These are phyloP conservation scores for Marasmius oreades DNA, from an alignment of 1,284 basidiomycete genomes.

Conservation along the genomic window DNA sequence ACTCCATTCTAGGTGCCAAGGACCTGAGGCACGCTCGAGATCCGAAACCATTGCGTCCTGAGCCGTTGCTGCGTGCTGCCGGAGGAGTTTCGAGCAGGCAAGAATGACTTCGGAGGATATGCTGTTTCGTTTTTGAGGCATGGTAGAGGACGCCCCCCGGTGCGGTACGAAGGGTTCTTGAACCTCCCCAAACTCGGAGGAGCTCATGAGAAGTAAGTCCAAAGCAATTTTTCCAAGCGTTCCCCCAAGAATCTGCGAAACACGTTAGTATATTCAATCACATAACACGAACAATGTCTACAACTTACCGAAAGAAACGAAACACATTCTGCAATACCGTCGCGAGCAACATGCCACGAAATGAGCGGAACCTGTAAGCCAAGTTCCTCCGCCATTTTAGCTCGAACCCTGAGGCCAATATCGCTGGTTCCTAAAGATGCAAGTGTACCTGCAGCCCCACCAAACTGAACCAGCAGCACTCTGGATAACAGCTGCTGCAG, in stretches of 20 bases:
- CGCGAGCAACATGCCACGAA: not conserved
- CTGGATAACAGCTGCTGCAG: not conserved
- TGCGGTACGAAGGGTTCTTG: constrained; percentile 3
- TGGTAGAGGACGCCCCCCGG: not conserved
- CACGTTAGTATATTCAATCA: not conserved
- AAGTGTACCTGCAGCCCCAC: not conserved
- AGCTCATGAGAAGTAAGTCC: not conserved
- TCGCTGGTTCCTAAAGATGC: not conserved
- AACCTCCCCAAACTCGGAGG: constrained; percentile 1
- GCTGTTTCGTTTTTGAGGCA: constrained; percentile 1
- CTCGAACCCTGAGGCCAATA: not conserved
- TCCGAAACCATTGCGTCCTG: constrained; percentile 1
- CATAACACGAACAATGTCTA: too few species aligned
- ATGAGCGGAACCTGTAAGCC: not conserved
- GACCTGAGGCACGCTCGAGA: constrained; percentile 2
- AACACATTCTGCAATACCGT: constrained; percentile 1
- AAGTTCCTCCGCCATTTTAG: not conserved
- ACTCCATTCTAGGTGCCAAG: constrained; percentile 2
- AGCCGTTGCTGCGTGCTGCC: constrained; percentile 1
- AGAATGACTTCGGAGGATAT: constrained; percentile 4
- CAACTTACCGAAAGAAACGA: not conserved
- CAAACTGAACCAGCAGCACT: constrained; percentile 2
- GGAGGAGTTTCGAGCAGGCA: constrained; percentile 1
- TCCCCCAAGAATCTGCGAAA: not conserved
- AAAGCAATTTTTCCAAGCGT: constrained; percentile 1